Base-by-base conservation (phyloP, 768 basidiomycete genomes). In the Suillus cothurnatus region DNA sequence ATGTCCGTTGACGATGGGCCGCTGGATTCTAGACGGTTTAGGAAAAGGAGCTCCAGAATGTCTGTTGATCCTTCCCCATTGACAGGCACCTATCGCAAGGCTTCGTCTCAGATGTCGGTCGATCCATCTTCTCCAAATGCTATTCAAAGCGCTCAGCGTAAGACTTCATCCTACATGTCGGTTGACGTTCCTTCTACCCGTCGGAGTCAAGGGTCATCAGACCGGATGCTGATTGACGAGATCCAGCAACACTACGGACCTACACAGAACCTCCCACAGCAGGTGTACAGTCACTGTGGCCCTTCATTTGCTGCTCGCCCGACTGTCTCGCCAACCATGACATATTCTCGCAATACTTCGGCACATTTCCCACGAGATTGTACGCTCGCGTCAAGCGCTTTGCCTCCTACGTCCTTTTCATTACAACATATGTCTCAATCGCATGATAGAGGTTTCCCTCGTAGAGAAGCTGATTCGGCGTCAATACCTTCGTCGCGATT, bases 151-250 rank as follows among this genome's bases (percentile, higher is more conserved):
- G 19, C 17, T 38, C 57, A 7, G 17, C 57, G 9, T 39, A 41
- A 8, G 39, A 9, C 58, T 41, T 41, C 58, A 28, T 59, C 26
- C 12, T 26, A 3, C 7, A 59, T 59, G 58, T 39, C 38, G 26
- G 26, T 59, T 28, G 58, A 41, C 26, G 26, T 21, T 28, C 19
- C 26, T 21, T 31, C 58, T 21, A 8, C 58, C 26, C 11, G 39
- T 38, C 36, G 14, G 15, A 58, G 36, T 23, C 23, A 17, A 28
- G 23, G 36, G 11, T 41, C 58, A 28, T 28, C 58, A 41, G 58
- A 41, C 19, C 26, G 26, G 58, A 59, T 59, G 58, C 26, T 41
- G 19, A 39, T 59, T 19, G 58, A 59, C 39, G 26, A 59, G 58
- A 14, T 41, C 19, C 58, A 39, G 23, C 38, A 39, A 17, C 38